These are phyloP conservation scores for Aschersonia sp. DNA, from an alignment of 2,329 filamentous ascomycete species.

Conservation along the genomic window DNA sequence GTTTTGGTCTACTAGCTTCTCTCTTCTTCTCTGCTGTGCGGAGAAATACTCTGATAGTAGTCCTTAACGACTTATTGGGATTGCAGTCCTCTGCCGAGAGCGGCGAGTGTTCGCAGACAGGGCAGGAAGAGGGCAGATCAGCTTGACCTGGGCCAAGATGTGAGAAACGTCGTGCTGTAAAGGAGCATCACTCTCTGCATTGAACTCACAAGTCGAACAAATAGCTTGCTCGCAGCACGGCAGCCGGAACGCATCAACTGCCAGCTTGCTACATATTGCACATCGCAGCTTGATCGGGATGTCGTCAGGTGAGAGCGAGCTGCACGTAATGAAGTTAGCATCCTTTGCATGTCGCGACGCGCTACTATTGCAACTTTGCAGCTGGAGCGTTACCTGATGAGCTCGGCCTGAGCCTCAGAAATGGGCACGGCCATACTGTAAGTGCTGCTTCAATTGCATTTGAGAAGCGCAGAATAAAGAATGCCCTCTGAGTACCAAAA, in stretches of 20 bases:
- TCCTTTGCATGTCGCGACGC: constrained; percentile 1
- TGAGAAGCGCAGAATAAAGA: neutral
- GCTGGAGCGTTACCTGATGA: constrained; percentile 34
- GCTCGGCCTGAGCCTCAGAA: constrained; percentile 39
- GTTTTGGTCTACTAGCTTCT: constrained; percentile 45
- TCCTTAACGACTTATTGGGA: constrained; percentile 79
- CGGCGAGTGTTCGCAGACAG: constrained; percentile 85
- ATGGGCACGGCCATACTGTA: constrained; percentile 22
- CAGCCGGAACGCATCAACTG: constrained; percentile 78
- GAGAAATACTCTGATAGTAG: constrained; percentile 81
- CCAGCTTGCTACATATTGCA: constrained; percentile 82
- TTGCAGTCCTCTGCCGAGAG: constrained; percentile 78
- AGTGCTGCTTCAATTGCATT: constrained; percentile 6
- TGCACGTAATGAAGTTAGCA: constrained; percentile 19
- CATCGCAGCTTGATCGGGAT: constrained; percentile 95
- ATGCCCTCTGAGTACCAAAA: neutral
- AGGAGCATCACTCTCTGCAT: neutral
- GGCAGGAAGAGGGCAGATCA: constrained; percentile 64
- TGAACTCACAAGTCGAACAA: constrained; percentile 63
- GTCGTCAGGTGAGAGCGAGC: constrained; percentile 65
- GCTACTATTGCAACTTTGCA: neutral
- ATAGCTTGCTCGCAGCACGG: constrained; percentile 94
- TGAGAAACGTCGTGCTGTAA: neutral
- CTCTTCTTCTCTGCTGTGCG: constrained; percentile 86
- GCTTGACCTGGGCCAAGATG: constrained; percentile 51